Conservation (phyloP, 1,284 basidiomycete species). For the Cutaneotrichosporon cutaneum region DNA sequence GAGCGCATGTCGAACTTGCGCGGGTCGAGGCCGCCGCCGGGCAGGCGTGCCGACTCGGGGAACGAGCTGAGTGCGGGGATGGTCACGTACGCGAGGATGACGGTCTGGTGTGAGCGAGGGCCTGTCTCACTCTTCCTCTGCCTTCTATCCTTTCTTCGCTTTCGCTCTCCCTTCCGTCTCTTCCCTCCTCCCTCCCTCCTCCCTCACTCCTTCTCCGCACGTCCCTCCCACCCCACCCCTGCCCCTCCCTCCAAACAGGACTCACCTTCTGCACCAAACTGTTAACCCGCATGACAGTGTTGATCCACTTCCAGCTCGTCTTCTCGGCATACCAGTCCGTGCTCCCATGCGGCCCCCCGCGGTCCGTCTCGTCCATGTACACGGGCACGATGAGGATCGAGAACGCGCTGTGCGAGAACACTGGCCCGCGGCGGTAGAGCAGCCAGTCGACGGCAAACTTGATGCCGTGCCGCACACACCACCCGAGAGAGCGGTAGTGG, state of each 20-base stretch:
- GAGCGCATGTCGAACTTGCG: conserved; percentile 61
- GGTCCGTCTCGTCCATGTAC: conserved; percentile 78
- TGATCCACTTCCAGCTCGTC: conserved; percentile 92
- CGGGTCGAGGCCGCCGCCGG: conserved; percentile 56
- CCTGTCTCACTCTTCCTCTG: not conserved
- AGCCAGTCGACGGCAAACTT: conserved; percentile 98
- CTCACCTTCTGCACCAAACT: conserved; percentile 91
- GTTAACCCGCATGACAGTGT: conserved; percentile 95
- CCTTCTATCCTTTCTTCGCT: not conserved
- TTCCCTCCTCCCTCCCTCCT: too few relatives aligned
- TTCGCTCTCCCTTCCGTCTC: too few relatives aligned
- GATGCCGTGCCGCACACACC: conserved; percentile 93
- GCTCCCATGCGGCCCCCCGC: conserved; percentile 58
- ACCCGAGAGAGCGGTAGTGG: conserved; percentile 94
- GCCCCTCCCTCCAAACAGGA: too few relatives aligned
- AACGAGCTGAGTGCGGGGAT: conserved; percentile 71
- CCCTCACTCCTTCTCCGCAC: too few relatives aligned
- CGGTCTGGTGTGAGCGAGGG: conserved; percentile 59
- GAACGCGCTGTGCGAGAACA: conserved; percentile 86
- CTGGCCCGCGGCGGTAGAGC: conserved; percentile 90
- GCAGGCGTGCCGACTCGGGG: conserved; percentile 41
- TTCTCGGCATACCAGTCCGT: conserved; percentile 62
- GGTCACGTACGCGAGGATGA: conserved; percentile 73
- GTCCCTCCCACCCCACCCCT: too few relatives aligned
- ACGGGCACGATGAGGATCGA: conserved; percentile 83